These are phyloP conservation scores for Oligophagozyma castellii DNA, from an alignment of 1,139 yeast genomes.

Conservation along the genomic window DNA sequence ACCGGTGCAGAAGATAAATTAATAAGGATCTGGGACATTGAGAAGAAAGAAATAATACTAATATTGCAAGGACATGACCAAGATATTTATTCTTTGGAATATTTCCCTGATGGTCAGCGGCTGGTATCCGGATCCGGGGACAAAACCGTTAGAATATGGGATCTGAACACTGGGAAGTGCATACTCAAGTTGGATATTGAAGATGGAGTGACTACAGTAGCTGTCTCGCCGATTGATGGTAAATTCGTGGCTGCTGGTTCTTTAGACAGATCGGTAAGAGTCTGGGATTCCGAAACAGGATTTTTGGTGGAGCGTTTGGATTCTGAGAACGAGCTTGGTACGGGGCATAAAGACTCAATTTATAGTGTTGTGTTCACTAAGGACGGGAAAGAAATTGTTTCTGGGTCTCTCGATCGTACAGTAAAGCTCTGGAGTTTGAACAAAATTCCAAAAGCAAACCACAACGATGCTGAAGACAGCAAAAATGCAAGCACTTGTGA, in stretches of 20 bases:
- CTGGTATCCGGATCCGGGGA: slow-evolving; percentile 95
- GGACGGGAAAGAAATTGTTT: slow-evolving; percentile 82
- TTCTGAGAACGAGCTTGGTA: slow-evolving; percentile 73
- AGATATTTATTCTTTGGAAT: slow-evolving; percentile 91
- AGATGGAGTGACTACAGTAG: slow-evolving; percentile 97
- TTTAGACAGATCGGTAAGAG: slow-evolving; percentile 87
- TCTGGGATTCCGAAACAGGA: slow-evolving; percentile 95
- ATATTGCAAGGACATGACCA: slow-evolving; percentile 93
- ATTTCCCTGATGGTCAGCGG: slow-evolving; percentile 89
- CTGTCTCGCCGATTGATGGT: slow-evolving; percentile 85
- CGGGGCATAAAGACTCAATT: slow-evolving; percentile 94
- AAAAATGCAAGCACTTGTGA: slow-evolving; percentile 51
- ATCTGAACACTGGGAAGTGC: slow-evolving; percentile 81
- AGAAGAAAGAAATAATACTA: slow-evolving; percentile 74
- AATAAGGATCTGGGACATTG: slow-evolving; percentile 93
- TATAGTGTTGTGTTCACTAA: slow-evolving; percentile 91
- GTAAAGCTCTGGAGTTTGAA: slow-evolving; percentile 90
- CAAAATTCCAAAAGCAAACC: slow-evolving; percentile 28
- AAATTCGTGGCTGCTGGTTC: slow-evolving; percentile 93
- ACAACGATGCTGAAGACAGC: slow-evolving; percentile 20
- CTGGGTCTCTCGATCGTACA: slow-evolving; percentile 92
- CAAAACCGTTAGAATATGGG: slow-evolving; percentile 95
- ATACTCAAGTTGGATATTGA: slow-evolving; percentile 80
- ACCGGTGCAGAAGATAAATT: slow-evolving; percentile 98
- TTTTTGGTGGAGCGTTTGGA: slow-evolving; percentile 86